Base-by-base conservation (phyloP, 202 grass and related monocot species). In the Eragrostis tef region DNA sequence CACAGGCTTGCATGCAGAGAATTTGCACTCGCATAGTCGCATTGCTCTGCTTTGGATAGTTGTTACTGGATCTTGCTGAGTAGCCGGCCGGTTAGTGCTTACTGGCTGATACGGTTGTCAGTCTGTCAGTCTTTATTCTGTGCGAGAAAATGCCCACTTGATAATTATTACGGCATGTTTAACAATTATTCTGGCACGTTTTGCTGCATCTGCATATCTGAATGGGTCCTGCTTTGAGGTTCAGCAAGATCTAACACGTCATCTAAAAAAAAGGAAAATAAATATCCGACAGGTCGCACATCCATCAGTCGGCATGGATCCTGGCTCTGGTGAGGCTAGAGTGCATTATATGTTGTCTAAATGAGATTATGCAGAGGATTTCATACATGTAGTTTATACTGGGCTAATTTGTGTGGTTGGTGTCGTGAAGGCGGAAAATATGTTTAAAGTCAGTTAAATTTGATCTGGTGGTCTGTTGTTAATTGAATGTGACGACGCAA, bases 11-110 rank as follows among this genome's bases (percentile, higher is more conserved):
- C 54, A 65, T 85, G 26, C 65, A 44, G 20, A 45, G 47, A 27
- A 43, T 77, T 81, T 14, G 26, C 20, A 1, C 6, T 44, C 5
- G 43, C 12, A 16, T 16, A 0, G 3, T 24, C 5, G 21, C 65
- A 24, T 57, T 29, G 42, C 51, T 78, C 43, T 47, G 21, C 29
- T 62, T 14, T 11, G 11, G 29, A 27, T 53, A 62, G 73, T 25
- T 48, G 46, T 74, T 56, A 21, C 59, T 8, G 50, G 83, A 89
- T 82, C 83, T 89, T 24, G 11, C 60, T 16, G 49, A 60, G 51
- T 26, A 49, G 65, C 47, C 39, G 41, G 31, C 29, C 12, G 46
- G 48, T 42, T 64, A 4, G 1, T 49, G 57, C 39, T 65, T 29
- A 21, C 20, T 8, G 26, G 19, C 26, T 14, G 52, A 21, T 71